Conservation (phyloP, 306 rosid species). For the Purshia tridentata region DNA sequence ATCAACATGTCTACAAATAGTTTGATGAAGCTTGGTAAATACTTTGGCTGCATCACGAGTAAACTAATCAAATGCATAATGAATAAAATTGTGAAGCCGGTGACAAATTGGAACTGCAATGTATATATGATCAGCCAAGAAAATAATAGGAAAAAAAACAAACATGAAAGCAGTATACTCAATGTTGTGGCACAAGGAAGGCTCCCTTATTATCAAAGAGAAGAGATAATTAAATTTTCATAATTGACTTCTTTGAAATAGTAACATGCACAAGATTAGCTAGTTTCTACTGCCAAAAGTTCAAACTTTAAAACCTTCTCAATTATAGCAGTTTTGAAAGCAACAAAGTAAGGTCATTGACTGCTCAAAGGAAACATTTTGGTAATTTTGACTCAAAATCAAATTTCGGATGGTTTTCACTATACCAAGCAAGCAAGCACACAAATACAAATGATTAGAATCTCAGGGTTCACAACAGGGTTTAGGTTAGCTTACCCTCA, state of each 20-base stretch:
- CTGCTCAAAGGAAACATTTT: too few relatives aligned
- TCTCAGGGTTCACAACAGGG: too few relatives aligned
- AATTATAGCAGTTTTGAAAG: too few relatives aligned
- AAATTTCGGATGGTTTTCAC: too few relatives aligned
- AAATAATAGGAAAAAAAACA: neutral
- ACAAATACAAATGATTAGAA: too few relatives aligned
- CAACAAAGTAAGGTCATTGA: too few relatives aligned
- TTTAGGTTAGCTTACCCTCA: too few relatives aligned
- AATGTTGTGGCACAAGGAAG: neutral
- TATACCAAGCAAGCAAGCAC: too few relatives aligned
- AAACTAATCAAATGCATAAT: constrained; percentile 30
- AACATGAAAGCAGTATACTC: neutral
- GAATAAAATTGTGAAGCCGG: constrained; percentile 16
- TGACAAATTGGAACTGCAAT: constrained; percentile 2
- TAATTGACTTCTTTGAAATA: neutral
- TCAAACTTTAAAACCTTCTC: too few relatives aligned
- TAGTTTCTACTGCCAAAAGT: too few relatives aligned
- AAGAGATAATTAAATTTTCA: neutral
- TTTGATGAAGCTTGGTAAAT: constrained; percentile 68
- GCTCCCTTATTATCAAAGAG: neutral
- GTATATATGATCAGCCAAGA: constrained; percentile 6
- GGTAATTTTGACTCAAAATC: too few relatives aligned
- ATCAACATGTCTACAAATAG: too few relatives aligned
- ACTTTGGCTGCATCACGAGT: constrained; percentile 75
- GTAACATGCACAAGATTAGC: neutral